Evolutionary conservation across 2,329 filamentous ascomycete species (phyloP).

Genomic region (Aureobasidium sp.): DNA sequence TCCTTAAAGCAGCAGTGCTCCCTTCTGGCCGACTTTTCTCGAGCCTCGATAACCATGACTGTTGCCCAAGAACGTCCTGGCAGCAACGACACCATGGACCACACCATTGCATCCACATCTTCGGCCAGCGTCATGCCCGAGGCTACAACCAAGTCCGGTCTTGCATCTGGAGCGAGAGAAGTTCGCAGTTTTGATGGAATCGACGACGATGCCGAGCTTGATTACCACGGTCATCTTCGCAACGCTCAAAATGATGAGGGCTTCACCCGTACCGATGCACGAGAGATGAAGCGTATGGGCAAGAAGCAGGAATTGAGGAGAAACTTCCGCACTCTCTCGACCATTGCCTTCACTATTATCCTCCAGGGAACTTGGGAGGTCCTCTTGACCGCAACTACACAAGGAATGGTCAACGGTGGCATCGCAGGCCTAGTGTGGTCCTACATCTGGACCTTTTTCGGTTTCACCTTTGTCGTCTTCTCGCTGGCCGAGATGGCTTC

Average conservation of each 20-base stretch:
- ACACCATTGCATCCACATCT: constrained; percentile 5
- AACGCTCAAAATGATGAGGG: constrained; percentile 10
- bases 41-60: not conserved
- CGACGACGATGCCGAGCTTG: constrained; percentile 7
- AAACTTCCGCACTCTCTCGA: constrained; percentile 16
- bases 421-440: constrained; percentile 30
- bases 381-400: constrained; percentile 11
- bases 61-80: not conserved
- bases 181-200: constrained; percentile 7
- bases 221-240: constrained; percentile 14
- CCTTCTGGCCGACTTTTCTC: not conserved
- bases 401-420: constrained; percentile 25
- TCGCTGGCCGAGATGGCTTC: constrained; percentile 30
- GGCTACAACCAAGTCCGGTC: not conserved
- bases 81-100: constrained; percentile 10
- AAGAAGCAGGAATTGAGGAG: constrained; percentile 41
- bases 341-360: constrained; percentile 15
- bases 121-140: constrained; percentile 7
- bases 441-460: constrained; percentile 21
- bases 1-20: not conserved
- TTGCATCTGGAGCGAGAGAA: not conserved
- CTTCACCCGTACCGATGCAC: constrained; percentile 15
- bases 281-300: constrained; percentile 42
- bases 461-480: constrained; percentile 24
- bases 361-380: constrained; percentile 15